Evolutionary conservation across 352 stramenopile genomes (phyloP), one percentile per base, ranked within the genome.

Genomic region (Phytophthora constricta): DNA sequence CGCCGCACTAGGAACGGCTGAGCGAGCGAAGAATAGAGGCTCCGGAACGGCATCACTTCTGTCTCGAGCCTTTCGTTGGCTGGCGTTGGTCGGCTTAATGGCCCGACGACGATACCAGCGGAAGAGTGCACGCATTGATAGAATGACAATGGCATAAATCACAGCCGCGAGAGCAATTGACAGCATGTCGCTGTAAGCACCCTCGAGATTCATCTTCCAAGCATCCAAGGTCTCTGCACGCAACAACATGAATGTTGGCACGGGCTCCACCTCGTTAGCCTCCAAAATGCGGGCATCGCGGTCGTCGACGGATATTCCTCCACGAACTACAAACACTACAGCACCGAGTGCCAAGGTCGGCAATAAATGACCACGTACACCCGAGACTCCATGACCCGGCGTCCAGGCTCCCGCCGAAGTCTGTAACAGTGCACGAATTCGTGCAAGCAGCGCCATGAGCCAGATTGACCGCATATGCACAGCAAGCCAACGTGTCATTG

Each of bases 151-250:
- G 13, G 80, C 59, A 46, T 87, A 87, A 17, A 73, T 72, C 23
- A 74, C 61, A 0, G 62, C 62, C n/a, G 76, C 82, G 42, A 87
- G 68, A 45, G 56, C 64, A 26, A 87, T 56, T n/a, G 76, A 67
- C 23, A 84, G 50, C 25, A 81, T 68, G 39, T 85, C 78, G 54
- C 77, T 83, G 70, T 83, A 87, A 42, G 82, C 63, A 13, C 78
- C 78, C 48, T 79, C 76, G 3, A 81, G 70, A 45, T 84, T 85
- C 76, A 84, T 87, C 49, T 87, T 87, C 78, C 78, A 87, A 17
- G 65, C 72, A 54, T 87, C 78, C 26, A 84, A 62, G 17, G 74
- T 83, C 63, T 87, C 78, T 9, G 78, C 75, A 22, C 76, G 78
- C 37, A 87, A 65, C 53, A 82, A 59, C 78, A 87, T 87, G 57